Conservation (phyloP, 176 grass and related monocot species). For the Oryza meridionalis region DNA sequence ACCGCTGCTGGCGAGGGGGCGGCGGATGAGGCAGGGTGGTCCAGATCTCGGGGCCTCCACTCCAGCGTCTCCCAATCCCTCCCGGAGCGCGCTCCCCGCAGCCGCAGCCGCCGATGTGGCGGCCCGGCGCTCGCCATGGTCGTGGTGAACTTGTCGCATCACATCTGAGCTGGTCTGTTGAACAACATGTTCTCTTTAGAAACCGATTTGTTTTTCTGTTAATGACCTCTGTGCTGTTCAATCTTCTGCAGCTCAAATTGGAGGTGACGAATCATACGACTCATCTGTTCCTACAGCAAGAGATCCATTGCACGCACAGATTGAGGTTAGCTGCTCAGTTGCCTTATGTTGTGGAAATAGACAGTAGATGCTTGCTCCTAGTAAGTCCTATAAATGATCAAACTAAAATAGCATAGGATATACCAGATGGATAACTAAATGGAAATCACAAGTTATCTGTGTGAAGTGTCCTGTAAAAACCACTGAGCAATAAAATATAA, state of each 20-base stretch:
- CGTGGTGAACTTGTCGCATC: background rate
- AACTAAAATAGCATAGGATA: background rate
- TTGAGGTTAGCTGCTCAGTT: slow-evolving; percentile 51
- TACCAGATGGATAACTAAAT: slow-evolving; percentile 1
- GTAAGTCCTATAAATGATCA: background rate
- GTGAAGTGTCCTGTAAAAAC: slow-evolving; percentile 15
- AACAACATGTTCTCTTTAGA: background rate
- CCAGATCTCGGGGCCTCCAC: too few species aligned
- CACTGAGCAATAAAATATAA: background rate
- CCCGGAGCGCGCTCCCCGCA: too few species aligned
- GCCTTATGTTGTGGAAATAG: slow-evolving; percentile 8
- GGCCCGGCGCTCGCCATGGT: too few species aligned
- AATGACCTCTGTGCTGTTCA: slow-evolving; percentile 17
- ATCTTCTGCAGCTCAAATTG: slow-evolving; percentile 75
- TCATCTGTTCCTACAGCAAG: slow-evolving; percentile 63
- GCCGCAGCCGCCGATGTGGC: too few species aligned
- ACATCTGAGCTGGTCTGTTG: slow-evolving; percentile 24
- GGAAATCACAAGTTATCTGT: background rate
- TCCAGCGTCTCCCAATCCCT: too few species aligned
- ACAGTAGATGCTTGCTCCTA: slow-evolving; percentile 28
- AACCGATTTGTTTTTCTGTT: slow-evolving; percentile 26
- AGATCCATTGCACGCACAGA: slow-evolving; percentile 60
- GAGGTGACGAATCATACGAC: slow-evolving; percentile 80
- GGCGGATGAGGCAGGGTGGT: too few species aligned
- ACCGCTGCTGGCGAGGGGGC: too few species aligned